Evolutionary conservation across 305 asterid genomes (phyloP).

Genomic region (Ajuga reptans): DNA sequence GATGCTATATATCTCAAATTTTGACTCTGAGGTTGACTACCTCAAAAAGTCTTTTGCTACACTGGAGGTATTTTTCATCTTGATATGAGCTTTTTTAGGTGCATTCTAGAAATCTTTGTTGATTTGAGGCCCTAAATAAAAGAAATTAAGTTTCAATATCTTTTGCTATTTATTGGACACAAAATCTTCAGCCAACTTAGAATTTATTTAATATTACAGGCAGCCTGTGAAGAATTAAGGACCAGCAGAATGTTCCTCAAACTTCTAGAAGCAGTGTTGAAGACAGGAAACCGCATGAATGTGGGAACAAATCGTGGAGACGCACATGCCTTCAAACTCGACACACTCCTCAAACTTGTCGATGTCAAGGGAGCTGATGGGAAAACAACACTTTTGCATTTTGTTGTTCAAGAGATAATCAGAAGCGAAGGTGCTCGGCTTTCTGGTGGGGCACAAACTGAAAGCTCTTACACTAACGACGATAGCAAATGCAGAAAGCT

Average conservation of each 20-base stretch:
- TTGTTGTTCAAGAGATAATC: conserved; percentile 90
- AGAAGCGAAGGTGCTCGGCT: conserved; percentile 89
- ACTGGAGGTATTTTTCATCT: conserved; percentile 57
- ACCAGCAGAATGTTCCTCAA: conserved; percentile 88
- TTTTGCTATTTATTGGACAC: background rate
- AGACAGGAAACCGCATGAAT: conserved; percentile 95
- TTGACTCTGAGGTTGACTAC: conserved; percentile 81
- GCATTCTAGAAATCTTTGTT: background rate
- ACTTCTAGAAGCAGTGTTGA: conserved; percentile 90
- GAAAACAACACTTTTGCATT: conserved; percentile 86
- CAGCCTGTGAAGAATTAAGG: conserved; percentile 89
- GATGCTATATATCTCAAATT: conserved; percentile 80
- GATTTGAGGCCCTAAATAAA: background rate
- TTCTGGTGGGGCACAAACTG: conserved; percentile 35
- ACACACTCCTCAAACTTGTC: conserved; percentile 85
- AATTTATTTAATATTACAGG: conserved; percentile 34
- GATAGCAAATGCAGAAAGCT: conserved; percentile 77
- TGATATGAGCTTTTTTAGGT: conserved; percentile 8
- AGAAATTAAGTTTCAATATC: too few relatives aligned
- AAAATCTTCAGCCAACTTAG: background rate
- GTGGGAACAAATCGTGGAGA: conserved; percentile 97
- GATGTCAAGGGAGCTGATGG: conserved; percentile 97
- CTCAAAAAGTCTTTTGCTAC: conserved; percentile 73
- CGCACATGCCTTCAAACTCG: conserved; percentile 94
- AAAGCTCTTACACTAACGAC: conserved; percentile 38